phyloP scores from a whole-genome alignment of 176 grass and related monocot species.

The Puccinellia tenuiflora region DNA sequence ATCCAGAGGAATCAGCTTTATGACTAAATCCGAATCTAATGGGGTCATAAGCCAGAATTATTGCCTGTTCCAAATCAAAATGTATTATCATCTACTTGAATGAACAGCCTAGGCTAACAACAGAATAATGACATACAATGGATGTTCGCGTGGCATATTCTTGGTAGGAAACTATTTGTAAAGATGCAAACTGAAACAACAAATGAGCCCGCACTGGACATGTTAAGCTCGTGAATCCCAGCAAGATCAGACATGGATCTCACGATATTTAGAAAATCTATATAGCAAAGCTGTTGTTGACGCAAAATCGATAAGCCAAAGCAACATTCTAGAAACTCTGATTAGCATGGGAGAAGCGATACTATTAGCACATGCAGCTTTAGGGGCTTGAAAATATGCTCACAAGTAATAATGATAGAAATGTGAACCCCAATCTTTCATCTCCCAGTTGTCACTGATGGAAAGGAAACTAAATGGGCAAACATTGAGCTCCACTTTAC shows the following conservation, averaged over 20 bases:
- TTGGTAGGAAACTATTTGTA: neutral
- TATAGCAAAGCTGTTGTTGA: neutral
- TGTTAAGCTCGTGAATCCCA: neutral
- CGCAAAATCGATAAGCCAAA: neutral
- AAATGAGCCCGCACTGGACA: neutral
- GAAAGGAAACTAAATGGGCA: neutral
- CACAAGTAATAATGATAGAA: neutral
- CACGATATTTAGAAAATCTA: neutral
- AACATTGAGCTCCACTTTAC: neutral
- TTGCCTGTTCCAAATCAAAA: neutral
- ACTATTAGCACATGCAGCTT: neutral
- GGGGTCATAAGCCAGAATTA: neutral
- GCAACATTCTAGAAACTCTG: slow-evolving; percentile 3
- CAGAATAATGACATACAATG: neutral
- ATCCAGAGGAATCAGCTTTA: neutral
- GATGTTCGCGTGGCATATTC: neutral
- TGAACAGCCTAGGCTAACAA: neutral
- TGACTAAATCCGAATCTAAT: neutral
- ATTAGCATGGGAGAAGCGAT: neutral
- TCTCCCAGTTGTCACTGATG: neutral
- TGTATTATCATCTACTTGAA: neutral
- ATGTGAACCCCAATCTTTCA: neutral
- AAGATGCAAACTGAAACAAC: neutral
- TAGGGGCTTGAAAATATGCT: neutral
- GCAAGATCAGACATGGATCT: neutral